Evolutionary conservation across 2,329 filamentous ascomycete species (phyloP).

Genomic region (Penicillium sp.): DNA sequence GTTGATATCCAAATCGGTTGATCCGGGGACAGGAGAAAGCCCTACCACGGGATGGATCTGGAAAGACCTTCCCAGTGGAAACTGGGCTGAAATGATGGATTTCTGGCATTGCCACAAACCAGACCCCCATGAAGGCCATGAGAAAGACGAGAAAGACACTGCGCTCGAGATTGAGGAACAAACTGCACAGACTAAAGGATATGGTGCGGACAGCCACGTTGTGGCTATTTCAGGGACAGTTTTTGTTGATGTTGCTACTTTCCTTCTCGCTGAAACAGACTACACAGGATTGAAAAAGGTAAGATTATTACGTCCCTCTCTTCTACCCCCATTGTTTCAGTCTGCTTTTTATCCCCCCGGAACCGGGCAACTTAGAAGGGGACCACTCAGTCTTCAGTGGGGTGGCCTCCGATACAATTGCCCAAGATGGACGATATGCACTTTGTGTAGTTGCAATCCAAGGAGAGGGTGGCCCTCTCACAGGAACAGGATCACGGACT

Average conservation of each 20-base stretch:
- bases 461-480: neutral
- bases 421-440: constrained; percentile 49
- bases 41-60: constrained; percentile 54
- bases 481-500: neutral
- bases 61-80: constrained; percentile 93
- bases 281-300: constrained; percentile 51
- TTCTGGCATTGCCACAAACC: constrained; percentile 99
- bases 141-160: constrained; percentile 43
- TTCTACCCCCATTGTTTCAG: neutral
- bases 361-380: constrained; percentile 57
- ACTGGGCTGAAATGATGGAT: constrained; percentile 99
- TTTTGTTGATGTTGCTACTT: constrained; percentile 76
- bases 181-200: constrained; percentile 64
- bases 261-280: constrained; percentile 69
- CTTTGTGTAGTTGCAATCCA: constrained; percentile 3
- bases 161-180: constrained; percentile 42
- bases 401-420: constrained; percentile 59
- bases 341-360: neutral
- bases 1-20: neutral
- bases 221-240: constrained; percentile 65
- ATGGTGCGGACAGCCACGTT: constrained; percentile 77
- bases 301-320: constrained; percentile 26
- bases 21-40: neutral
- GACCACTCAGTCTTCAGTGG: constrained; percentile 48
- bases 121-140: constrained; percentile 47